Percentiles rank a stretch among this genome's conserved stretches.
Evolutionary conservation across 441 rosid species (phyloP).

Genomic region (Gossypium gossypioides): DNA sequence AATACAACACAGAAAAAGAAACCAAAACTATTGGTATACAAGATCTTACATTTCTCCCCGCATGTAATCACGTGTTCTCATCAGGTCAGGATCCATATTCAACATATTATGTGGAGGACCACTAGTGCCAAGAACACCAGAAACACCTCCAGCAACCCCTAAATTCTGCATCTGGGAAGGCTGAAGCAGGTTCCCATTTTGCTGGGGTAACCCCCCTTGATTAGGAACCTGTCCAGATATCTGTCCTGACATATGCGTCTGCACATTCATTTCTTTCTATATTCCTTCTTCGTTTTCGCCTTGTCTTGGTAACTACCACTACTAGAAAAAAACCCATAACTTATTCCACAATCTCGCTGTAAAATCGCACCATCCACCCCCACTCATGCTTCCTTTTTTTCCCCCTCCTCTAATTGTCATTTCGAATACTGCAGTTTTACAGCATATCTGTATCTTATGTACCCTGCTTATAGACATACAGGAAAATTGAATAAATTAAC

Average conservation of each 20-base stretch:
- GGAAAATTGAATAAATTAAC: conserved; percentile 3
- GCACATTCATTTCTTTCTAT: conserved; percentile 61
- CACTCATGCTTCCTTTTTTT: conserved; percentile 22
- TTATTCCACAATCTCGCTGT: conserved; percentile 17
- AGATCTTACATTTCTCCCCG: conserved; percentile 56
- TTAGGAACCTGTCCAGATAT: conserved; percentile 69
- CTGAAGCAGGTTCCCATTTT: conserved; percentile 56
- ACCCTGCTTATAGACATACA: background rate
- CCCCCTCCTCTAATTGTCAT: background rate
- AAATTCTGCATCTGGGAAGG: conserved; percentile 60
- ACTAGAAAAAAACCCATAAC: conserved; percentile 31
- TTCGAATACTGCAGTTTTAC: conserved; percentile 2
- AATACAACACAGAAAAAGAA: background rate
- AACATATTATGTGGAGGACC: conserved; percentile 25
- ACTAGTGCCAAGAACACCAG: conserved; percentile 17
- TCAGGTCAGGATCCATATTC: conserved; percentile 35
- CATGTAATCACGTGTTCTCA: conserved; percentile 38
- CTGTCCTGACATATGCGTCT: conserved; percentile 73
- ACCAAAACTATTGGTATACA: background rate
- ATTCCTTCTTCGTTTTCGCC: conserved; percentile 24
- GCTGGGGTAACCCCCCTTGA: conserved; percentile 66
- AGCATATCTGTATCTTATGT: background rate
- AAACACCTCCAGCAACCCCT: conserved; percentile 30
- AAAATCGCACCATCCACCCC: conserved; percentile 18
- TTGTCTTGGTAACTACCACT: conserved; percentile 24